phyloP scores from a whole-genome alignment of 116 monocot genomes.

The Thalassia testudinum region DNA sequence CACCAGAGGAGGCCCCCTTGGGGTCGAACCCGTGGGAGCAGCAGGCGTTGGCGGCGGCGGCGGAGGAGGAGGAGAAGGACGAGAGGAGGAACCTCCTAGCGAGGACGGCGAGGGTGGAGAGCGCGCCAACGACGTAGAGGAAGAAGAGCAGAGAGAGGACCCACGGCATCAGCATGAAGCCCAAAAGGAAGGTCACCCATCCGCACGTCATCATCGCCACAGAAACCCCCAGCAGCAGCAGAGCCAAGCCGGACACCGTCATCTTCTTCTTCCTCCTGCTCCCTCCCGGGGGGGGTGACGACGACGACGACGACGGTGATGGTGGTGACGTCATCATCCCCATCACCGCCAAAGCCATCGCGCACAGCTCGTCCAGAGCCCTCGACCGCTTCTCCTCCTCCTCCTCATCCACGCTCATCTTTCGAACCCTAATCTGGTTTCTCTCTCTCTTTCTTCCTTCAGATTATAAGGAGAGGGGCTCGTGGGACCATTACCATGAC shows the following conservation, averaged over 20 bases:
- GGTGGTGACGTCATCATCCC: constrained; percentile 8
- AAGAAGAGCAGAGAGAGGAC: constrained; percentile 38
- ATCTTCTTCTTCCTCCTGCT: constrained; percentile 4
- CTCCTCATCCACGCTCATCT: no score
- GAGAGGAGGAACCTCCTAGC: background rate
- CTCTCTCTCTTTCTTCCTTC: no score
- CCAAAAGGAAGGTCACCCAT: constrained; percentile 62
- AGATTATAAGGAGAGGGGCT: no score
- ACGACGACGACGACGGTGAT: background rate
- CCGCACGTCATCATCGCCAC: constrained; percentile 68
- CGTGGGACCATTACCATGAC: no score
- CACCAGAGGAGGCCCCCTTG: background rate
- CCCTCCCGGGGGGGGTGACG: background rate
- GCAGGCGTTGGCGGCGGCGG: no score
- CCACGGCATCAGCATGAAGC: constrained; percentile 80
- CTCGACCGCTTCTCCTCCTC: constrained; percentile 16
- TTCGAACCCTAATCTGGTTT: no score
- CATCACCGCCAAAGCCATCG: constrained; percentile 22
- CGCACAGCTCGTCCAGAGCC: constrained; percentile 40
- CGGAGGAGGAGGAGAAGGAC: background rate
- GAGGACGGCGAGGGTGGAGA: constrained; percentile 18
- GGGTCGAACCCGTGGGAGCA: background rate
- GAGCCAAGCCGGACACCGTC: constrained; percentile 38
- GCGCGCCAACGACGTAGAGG: constrained; percentile 33
- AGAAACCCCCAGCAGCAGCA: constrained; percentile 59